Evolutionary conservation across 2,329 filamentous ascomycete genomes (phyloP).

Genomic region (Scedosporium aurantiacum): DNA sequence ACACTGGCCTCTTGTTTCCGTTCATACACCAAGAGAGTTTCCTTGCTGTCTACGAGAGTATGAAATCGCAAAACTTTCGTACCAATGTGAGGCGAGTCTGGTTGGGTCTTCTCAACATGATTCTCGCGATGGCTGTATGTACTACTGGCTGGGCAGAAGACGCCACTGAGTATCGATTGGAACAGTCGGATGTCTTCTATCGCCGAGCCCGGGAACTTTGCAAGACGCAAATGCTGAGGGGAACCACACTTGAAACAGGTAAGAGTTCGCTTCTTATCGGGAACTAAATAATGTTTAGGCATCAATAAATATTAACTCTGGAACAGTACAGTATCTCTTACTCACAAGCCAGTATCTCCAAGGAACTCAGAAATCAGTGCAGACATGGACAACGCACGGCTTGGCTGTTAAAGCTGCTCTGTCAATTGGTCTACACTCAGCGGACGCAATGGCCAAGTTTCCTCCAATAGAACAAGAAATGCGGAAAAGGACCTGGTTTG

Average conservation of each 20-base stretch:
- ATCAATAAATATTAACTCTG: background rate
- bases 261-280: background rate
- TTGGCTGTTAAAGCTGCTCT: constrained; percentile 36
- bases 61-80: constrained; percentile 12
- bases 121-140: constrained; percentile 31
- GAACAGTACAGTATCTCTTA: constrained; percentile 31
- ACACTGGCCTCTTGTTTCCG: constrained; percentile 19
- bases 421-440: constrained; percentile 36
- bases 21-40: constrained; percentile 18
- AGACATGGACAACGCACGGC: constrained; percentile 40
- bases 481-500: constrained; percentile 35
- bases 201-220: constrained; percentile 27
- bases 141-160: constrained; percentile 16
- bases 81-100: constrained; percentile 27
- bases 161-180: constrained; percentile 21
- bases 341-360: constrained; percentile 37
- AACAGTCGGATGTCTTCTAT: constrained; percentile 29
- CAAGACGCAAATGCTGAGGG: constrained; percentile 24
- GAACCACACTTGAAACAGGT: constrained; percentile 30
- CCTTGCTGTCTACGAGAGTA: constrained; percentile 12
- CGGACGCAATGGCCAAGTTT: constrained; percentile 20
- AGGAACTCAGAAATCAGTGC: constrained; percentile 36
- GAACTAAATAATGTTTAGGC: background rate
- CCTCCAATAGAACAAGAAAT: constrained; percentile 30
- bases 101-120: constrained; percentile 34